A percentile compares a stretch with the other conserved stretches of the same genome.
Conservation (phyloP, 192 early-diverging fungal genomes). For the Podila minutissima region DNA sequence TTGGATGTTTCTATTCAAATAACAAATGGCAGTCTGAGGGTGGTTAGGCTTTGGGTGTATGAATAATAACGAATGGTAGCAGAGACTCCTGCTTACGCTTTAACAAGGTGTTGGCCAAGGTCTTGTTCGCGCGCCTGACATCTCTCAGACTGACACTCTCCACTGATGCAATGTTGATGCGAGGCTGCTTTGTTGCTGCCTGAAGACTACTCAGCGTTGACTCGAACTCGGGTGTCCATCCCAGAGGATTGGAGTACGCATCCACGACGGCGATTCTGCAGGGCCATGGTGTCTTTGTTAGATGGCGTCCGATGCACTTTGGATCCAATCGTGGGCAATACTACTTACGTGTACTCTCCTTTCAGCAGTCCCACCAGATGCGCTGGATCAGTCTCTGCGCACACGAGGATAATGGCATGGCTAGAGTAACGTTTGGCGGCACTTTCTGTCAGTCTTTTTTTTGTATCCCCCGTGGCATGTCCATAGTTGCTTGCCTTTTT, state of each 20-base stretch:
- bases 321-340: background rate
- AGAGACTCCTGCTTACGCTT: conserved; percentile 8
- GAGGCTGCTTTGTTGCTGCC: background rate
- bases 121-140: conserved; percentile 12
- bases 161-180: background rate
- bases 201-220: background rate
- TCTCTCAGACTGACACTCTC: conserved; percentile 1
- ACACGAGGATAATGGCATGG: conserved; percentile 29
- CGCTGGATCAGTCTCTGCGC: conserved; percentile 35
- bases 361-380: conserved; percentile 22
- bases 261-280: conserved; percentile 23
- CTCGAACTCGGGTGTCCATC: conserved; percentile 19
- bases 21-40: background rate
- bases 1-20: conserved; percentile 5
- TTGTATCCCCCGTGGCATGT: background rate
- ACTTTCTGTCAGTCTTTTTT: background rate
- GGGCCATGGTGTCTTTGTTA: background rate
- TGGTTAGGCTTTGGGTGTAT: no score
- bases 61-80: background rate
- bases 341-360: conserved; percentile 10
- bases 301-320: background rate
- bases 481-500: background rate
- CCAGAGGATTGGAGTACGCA: conserved; percentile 43
- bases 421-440: background rate
- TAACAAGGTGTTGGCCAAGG: conserved; percentile 14